phyloP scores from a whole-genome alignment of 1,139 yeast species.

The Geotrichum aggregatum region DNA sequence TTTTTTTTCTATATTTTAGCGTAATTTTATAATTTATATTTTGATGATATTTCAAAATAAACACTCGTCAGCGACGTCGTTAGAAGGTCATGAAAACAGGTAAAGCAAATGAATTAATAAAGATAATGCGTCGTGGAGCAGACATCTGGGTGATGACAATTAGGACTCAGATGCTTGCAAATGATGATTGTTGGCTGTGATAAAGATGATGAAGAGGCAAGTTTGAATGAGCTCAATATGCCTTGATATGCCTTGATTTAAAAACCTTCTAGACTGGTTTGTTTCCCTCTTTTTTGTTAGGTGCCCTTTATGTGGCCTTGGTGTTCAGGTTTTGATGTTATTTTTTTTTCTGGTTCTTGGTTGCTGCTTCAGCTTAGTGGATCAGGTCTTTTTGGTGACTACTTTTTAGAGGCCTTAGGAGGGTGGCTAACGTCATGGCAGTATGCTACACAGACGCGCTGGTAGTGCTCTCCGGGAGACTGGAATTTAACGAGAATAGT shows the following conservation, averaged over 20 bases:
- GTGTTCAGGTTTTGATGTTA: too few species aligned
- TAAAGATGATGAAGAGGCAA: too few species aligned
- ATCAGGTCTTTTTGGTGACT: neutral
- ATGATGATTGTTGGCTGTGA: too few species aligned
- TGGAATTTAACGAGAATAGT: constrained; percentile 19
- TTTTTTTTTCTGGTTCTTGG: too few species aligned
- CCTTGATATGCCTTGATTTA: too few species aligned
- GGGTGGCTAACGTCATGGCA: constrained; percentile 21
- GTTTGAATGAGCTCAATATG: too few species aligned
- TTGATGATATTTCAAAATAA: neutral
- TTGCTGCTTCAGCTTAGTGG: too few species aligned
- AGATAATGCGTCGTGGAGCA: neutral
- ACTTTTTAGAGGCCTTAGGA: constrained; percentile 9
- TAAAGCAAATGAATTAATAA: neutral
- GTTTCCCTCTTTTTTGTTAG: too few species aligned
- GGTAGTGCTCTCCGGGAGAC: constrained; percentile 16
- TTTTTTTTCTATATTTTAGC: neutral
- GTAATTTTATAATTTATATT: neutral
- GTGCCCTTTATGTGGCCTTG: too few species aligned
- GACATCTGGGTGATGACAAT: neutral
- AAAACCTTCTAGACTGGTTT: too few species aligned
- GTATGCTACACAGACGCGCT: constrained; percentile 19
- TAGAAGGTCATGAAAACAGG: neutral
- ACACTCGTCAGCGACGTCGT: neutral
- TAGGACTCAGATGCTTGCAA: neutral